phyloP scores from a whole-genome alignment of 805 yeast species.

The Saccharomycopsis fermentans region DNA sequence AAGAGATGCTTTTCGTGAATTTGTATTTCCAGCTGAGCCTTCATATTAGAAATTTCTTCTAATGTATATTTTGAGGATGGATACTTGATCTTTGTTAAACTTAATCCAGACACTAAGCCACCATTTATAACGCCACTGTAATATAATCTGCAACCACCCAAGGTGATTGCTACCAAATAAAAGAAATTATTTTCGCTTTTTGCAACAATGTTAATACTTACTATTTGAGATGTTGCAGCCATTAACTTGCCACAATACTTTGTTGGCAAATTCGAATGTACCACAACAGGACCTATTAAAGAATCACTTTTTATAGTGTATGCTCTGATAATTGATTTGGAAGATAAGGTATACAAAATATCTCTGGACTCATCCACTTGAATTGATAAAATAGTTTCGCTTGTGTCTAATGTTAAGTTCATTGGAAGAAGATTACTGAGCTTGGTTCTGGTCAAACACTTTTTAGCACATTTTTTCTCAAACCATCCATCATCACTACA shows the following conservation, averaged over 20 bases:
- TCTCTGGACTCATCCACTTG: conserved; percentile 70
- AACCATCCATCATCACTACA: conserved; percentile 81
- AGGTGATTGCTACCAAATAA: conserved; percentile 68
- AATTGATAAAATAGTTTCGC: conserved; percentile 55
- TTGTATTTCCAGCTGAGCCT: not conserved
- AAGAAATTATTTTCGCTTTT: conserved; percentile 57
- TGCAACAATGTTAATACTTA: conserved; percentile 51
- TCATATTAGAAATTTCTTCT: conserved; percentile 20
- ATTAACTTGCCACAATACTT: conserved; percentile 45
- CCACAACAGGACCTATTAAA: conserved; percentile 32
- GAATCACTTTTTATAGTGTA: conserved; percentile 38
- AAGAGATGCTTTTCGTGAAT: conserved; percentile 21
- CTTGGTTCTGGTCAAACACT: conserved; percentile 67
- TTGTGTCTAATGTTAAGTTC: conserved; percentile 18
- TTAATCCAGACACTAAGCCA: conserved; percentile 30
- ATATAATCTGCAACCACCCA: conserved; percentile 74
- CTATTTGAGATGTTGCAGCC: conserved; percentile 43
- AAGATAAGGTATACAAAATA: conserved; percentile 71
- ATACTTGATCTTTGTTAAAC: conserved; percentile 44
- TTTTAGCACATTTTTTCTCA: conserved; percentile 69
- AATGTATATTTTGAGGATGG: conserved; percentile 51
- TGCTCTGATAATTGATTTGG: conserved; percentile 70
- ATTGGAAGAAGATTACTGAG: conserved; percentile 43
- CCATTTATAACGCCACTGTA: conserved; percentile 32
- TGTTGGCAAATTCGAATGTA: conserved; percentile 31